Conservation (phyloP, 2,329 filamentous ascomycete species). For the Xylariaceae sp. region DNA sequence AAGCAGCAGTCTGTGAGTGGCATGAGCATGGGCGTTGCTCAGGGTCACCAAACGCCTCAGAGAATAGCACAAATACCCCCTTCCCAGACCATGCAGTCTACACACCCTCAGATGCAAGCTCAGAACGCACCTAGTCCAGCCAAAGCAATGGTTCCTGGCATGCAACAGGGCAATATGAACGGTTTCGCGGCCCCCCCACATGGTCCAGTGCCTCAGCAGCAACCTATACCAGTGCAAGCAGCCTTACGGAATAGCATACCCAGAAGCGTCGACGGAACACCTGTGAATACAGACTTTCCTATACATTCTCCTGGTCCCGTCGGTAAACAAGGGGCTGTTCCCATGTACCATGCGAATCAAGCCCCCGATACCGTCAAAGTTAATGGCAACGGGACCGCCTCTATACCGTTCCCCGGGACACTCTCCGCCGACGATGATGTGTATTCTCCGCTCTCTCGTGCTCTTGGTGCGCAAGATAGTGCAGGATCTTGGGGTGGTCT, state of each 20-base stretch:
- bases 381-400: constrained; percentile 23
- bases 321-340: constrained; percentile 38
- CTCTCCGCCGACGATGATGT: constrained; percentile 45
- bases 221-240: constrained; percentile 37
- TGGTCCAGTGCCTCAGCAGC: constrained; percentile 41
- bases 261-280: constrained; percentile 44
- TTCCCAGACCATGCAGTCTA: constrained; percentile 39
- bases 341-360: constrained; percentile 35
- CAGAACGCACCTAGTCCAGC: constrained; percentile 38
- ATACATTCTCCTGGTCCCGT: constrained; percentile 42
- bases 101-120: constrained; percentile 40
- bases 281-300: constrained; percentile 39
- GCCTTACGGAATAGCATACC: constrained; percentile 50
- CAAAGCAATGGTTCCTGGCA: constrained; percentile 44
- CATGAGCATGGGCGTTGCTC: constrained; percentile 29
- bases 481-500: constrained; percentile 54
- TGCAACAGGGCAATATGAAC: constrained; percentile 44
- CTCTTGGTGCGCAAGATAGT: constrained; percentile 41
- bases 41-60: constrained; percentile 37
- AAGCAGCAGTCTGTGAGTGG: constrained; percentile 39
- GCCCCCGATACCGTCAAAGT: constrained; percentile 28
- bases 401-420: constrained; percentile 32
- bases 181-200: constrained; percentile 44
- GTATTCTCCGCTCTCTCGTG: constrained; percentile 51
- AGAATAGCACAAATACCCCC: constrained; percentile 42